Evolutionary conservation across 164 flowering plant genomes (phyloP).

Genomic region (Kingdonia uniflora): DNA sequence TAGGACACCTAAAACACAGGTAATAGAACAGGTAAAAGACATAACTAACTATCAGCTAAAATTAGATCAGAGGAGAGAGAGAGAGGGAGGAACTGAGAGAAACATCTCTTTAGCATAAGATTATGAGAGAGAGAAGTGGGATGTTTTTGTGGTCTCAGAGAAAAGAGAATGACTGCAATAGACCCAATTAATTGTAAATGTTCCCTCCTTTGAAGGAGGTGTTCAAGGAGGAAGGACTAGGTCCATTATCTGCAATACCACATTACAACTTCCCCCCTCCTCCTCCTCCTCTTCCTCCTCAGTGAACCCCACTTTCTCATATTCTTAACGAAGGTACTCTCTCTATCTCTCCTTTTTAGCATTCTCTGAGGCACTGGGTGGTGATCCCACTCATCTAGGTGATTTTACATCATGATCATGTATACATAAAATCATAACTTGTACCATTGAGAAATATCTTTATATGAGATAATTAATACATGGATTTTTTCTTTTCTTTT

Average conservation of each 20-base stretch:
- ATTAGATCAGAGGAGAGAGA: conserved; percentile 7
- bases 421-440: no score
- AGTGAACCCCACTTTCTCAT: conserved; percentile 15
- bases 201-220: conserved; percentile 27
- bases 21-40: conserved; percentile 11
- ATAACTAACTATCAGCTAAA: conserved; percentile 9
- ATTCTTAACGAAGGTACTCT: conserved; percentile 16
- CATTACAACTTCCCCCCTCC: conserved; percentile 4
- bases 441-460: no score
- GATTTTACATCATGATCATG: no score
- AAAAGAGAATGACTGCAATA: conserved; percentile 6
- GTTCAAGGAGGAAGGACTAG: conserved; percentile 12
- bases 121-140: conserved; percentile 4
- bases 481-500: no score
- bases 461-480: no score
- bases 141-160: conserved; percentile 9
- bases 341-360: neutral
- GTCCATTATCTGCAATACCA: conserved; percentile 4
- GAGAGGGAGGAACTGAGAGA: neutral
- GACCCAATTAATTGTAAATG: conserved; percentile 3
- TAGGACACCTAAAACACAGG: neutral
- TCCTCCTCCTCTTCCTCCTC: no score
- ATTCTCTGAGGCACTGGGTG: no score
- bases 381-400: no score
- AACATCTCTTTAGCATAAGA: neutral